Evolutionary conservation across 2,329 filamentous ascomycete genomes (phyloP).

Genomic region (Pyricularia pennisetigena): DNA sequence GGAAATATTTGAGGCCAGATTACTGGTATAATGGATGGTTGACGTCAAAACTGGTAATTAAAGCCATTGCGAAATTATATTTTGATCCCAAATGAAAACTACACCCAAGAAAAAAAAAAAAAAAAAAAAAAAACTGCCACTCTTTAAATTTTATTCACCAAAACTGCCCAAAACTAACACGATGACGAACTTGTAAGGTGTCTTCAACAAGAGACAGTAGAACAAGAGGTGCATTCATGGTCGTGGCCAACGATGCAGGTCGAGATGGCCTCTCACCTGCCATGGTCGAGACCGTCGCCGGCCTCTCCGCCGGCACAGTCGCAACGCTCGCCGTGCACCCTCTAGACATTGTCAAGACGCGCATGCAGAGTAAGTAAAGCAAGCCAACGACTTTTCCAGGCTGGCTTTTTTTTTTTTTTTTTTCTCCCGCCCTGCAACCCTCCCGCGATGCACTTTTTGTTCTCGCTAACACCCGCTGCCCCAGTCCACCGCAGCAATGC

Average conservation of each 20-base stretch:
- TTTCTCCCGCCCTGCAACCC: neutral
- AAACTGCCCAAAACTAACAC: neutral
- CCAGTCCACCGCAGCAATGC: constrained; percentile 40
- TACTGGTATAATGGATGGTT: neutral
- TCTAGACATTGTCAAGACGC: constrained; percentile 92
- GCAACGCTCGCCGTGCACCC: constrained; percentile 85
- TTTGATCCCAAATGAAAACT: neutral
- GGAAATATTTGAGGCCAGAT: neutral
- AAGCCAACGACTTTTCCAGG: neutral
- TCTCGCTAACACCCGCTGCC: neutral
- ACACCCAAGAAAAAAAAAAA: too few relatives aligned
- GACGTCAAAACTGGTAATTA: neutral
- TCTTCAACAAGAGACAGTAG: neutral
- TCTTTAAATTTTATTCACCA: neutral
- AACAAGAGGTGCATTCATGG: constrained; percentile 27
- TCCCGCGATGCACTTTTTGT: neutral
- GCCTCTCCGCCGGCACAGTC: constrained; percentile 78
- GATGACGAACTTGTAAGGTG: neutral
- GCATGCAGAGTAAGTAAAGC: constrained; percentile 64
- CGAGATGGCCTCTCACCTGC: constrained; percentile 53
- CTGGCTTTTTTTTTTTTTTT: too few relatives aligned
- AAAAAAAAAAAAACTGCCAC: neutral
- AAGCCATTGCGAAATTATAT: too few relatives aligned
- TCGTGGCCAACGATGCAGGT: constrained; percentile 37
- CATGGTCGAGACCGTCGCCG: constrained; percentile 77